A percentile compares a stretch with the other conserved stretches of the same genome.
Evolutionary conservation across 2,329 filamentous ascomycete species (phyloP).

Genomic region (Cylindrodendrum hubeiense): DNA sequence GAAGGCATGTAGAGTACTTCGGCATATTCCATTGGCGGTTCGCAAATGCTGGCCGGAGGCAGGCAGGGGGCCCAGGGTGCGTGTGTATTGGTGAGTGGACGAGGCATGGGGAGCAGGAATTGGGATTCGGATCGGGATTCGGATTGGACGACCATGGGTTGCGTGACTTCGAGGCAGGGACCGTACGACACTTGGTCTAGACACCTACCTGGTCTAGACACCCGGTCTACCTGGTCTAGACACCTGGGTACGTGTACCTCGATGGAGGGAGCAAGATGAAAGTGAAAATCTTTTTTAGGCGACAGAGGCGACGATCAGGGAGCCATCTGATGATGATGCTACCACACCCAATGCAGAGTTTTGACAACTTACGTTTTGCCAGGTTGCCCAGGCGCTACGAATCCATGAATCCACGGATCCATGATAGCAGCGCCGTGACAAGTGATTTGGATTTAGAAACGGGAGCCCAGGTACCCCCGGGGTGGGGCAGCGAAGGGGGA

Average conservation of each 20-base stretch:
- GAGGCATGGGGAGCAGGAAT: constrained; percentile 6
- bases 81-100: constrained; percentile 12
- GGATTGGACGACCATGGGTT: constrained; percentile 14
- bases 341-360: constrained; percentile 22
- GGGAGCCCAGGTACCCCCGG: constrained; percentile 16
- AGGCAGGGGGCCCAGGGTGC: constrained; percentile 4
- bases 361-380: constrained; percentile 29
- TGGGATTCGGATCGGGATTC: constrained; percentile 5
- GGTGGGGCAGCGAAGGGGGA: constrained; percentile 20
- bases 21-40: constrained; percentile 16
- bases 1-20: constrained; percentile 11
- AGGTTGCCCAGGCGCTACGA: constrained; percentile 16
- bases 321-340: constrained; percentile 27
- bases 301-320: constrained; percentile 11
- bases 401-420: constrained; percentile 10
- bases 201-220: too few relatives aligned
- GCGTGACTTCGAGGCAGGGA: constrained; percentile 18
- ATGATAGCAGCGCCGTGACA: background rate
- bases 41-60: constrained; percentile 10
- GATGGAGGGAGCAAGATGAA: background rate
- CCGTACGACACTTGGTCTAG: constrained; percentile 15
- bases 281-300: constrained; percentile 11
- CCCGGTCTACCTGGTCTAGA: background rate
- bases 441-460: constrained; percentile 21
- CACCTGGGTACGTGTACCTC: constrained; percentile 9